A percentile compares a stretch with the other conserved stretches of the same genome.
These are phyloP conservation scores for Grosmannia huntii DNA, from an alignment of 2,329 filamentous ascomycete species.

Conservation along the genomic window DNA sequence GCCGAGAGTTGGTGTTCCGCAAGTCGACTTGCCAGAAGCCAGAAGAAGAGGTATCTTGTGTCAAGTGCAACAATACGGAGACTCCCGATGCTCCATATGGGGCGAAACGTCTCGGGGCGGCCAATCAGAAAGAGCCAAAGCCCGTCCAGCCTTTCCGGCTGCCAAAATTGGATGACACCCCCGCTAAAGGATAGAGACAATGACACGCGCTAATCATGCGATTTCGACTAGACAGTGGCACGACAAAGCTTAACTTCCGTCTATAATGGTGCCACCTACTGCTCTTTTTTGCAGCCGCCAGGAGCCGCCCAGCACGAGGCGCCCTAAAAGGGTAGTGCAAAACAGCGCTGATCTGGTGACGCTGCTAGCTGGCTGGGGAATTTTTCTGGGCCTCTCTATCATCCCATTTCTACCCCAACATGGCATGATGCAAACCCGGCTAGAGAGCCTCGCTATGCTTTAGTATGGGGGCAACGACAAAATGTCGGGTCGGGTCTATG, in stretches of 20 bases:
- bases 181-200: neutral
- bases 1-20: too few species aligned
- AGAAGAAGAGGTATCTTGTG: neutral
- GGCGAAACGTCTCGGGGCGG: neutral
- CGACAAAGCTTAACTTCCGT: neutral
- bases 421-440: constrained; percentile 2
- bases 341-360: neutral
- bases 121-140: neutral
- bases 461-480: neutral
- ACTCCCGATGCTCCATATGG: neutral
- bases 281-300: neutral
- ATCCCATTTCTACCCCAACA: neutral
- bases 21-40: too few species aligned
- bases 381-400: neutral
- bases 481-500: neutral
- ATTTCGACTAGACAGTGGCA: neutral
- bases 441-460: neutral
- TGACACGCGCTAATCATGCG: neutral
- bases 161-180: neutral
- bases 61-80: neutral
- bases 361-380: neutral
- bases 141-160: neutral
- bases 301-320: neutral
- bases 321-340: neutral
- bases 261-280: neutral